A percentile compares a stretch with the other conserved stretches of the same genome.
Evolutionary conservation across 768 basidiomycete genomes (phyloP).

Genomic region (Hygrophorus pudorinus): DNA sequence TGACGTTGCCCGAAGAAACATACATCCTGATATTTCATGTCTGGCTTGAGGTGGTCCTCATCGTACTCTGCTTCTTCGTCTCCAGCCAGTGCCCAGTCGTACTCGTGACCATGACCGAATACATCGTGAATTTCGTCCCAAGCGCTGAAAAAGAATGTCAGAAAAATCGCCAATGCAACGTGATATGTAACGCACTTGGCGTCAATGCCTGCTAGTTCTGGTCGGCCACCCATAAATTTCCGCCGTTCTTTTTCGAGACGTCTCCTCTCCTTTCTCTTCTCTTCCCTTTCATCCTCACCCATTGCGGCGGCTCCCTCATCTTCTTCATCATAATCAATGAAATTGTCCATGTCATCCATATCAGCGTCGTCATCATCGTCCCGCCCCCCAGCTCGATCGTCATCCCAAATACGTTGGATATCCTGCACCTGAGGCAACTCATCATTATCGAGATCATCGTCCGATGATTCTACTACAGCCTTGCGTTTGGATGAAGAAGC

Average conservation of each 20-base stretch:
- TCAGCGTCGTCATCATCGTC: slow-evolving; percentile 71
- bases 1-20: slow-evolving; percentile 11
- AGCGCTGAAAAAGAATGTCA: slow-evolving; percentile 40
- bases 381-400: slow-evolving; percentile 45
- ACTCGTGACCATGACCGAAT: slow-evolving; percentile 94
- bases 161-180: background rate
- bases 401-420: slow-evolving; percentile 76
- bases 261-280: slow-evolving; percentile 56
- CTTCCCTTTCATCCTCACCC: slow-evolving; percentile 70
- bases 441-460: slow-evolving; percentile 63
- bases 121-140: slow-evolving; percentile 96
- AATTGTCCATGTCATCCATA: slow-evolving; percentile 66
- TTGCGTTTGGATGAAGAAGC: slow-evolving; percentile 52
- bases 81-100: slow-evolving; percentile 86
- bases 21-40: slow-evolving; percentile 83
- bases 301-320: slow-evolving; percentile 61
- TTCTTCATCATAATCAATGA: slow-evolving; percentile 76
- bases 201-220: slow-evolving; percentile 72
- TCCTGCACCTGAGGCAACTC: slow-evolving; percentile 51
- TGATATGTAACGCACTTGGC: slow-evolving; percentile 49
- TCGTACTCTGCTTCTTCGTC: slow-evolving; percentile 55
- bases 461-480: slow-evolving; percentile 58
- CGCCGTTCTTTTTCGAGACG: slow-evolving; percentile 59
- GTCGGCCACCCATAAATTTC: slow-evolving; percentile 51
- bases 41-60: slow-evolving; percentile 45